These are phyloP conservation scores for Populus hybrid DNA, from an alignment of 441 rosid species.

Conservation along the genomic window DNA sequence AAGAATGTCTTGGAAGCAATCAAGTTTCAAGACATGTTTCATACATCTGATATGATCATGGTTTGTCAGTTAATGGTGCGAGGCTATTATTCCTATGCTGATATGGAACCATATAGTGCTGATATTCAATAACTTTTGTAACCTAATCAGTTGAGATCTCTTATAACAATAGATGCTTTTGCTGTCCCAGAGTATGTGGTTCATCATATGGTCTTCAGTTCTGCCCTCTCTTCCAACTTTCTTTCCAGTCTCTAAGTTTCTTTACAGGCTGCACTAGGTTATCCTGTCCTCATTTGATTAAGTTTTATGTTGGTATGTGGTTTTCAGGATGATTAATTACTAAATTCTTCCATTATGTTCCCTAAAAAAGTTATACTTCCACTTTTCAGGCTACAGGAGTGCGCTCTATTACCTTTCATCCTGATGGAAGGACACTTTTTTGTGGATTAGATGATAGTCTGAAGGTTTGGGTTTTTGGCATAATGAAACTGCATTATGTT, in stretches of 20 bases:
- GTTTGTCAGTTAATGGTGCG: background rate
- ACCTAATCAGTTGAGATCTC: background rate
- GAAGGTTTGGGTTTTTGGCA: constrained; percentile 57
- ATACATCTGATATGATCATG: background rate
- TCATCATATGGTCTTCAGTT: background rate
- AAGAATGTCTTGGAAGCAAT: background rate
- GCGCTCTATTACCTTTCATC: constrained; percentile 68
- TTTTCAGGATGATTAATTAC: background rate
- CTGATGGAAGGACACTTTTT: constrained; percentile 86
- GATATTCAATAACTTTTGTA: background rate
- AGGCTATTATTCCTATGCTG: background rate
- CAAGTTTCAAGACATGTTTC: background rate
- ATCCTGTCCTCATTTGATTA: background rate
- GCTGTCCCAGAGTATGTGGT: background rate
- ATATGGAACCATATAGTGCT: background rate
- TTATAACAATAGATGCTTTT: background rate
- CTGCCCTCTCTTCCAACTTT: constrained; percentile 1
- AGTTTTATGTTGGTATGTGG: background rate
- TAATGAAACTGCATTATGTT: constrained; percentile 15
- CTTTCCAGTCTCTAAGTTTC: background rate
- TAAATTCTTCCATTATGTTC: constrained; percentile 5
- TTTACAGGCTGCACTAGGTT: background rate
- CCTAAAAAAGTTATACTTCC: constrained; percentile 13
- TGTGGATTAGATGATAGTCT: constrained; percentile 87
- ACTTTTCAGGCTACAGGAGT: constrained; percentile 71